Percentiles rank a stretch among this genome's conserved stretches.
Evolutionary conservation across 495 filamentous ascomycete genomes (phyloP).

Genomic region (Parmelia sp.): DNA sequence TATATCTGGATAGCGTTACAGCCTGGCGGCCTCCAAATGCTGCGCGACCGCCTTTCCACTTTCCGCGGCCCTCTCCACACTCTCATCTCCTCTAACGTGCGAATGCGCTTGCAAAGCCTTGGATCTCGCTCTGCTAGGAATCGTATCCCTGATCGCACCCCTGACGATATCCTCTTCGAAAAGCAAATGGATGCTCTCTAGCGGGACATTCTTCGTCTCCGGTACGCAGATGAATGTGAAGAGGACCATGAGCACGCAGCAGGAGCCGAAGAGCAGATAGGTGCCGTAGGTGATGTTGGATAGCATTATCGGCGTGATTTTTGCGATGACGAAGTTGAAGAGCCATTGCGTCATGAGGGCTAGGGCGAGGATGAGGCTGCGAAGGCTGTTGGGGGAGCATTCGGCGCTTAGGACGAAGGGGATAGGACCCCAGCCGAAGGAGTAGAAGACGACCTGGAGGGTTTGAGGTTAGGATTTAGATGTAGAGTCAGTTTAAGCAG

Average conservation of each 20-base stretch:
- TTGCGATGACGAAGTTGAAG: constrained; percentile 62
- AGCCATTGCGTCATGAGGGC: constrained; percentile 48
- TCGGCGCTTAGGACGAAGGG: constrained; percentile 5
- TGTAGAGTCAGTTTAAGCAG: neutral
- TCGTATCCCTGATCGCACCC: neutral
- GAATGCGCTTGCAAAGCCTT: neutral
- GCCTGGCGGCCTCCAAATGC: no score
- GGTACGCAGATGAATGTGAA: constrained; percentile 15
- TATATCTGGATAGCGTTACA: no score
- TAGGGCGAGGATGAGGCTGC: no score
- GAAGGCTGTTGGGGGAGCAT: neutral
- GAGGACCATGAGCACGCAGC: constrained; percentile 22
- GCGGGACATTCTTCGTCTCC: neutral
- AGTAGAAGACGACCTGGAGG: neutral
- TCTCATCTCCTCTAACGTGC: neutral
- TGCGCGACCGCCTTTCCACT: neutral
- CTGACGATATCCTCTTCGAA: constrained; percentile 12
- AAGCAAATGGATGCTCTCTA: constrained; percentile 2
- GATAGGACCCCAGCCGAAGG: neutral
- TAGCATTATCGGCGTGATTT: constrained; percentile 57
- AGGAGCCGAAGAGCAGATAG: constrained; percentile 32
- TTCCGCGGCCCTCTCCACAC: neutral
- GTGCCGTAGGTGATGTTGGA: constrained; percentile 32
- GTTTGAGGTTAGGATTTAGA: neutral
- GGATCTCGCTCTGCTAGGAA: neutral